Evolutionary conservation across 2,329 filamentous ascomycete genomes (phyloP), one percentile per base, ranked within the genome.

Genomic region (Colletotrichum sidae): DNA sequence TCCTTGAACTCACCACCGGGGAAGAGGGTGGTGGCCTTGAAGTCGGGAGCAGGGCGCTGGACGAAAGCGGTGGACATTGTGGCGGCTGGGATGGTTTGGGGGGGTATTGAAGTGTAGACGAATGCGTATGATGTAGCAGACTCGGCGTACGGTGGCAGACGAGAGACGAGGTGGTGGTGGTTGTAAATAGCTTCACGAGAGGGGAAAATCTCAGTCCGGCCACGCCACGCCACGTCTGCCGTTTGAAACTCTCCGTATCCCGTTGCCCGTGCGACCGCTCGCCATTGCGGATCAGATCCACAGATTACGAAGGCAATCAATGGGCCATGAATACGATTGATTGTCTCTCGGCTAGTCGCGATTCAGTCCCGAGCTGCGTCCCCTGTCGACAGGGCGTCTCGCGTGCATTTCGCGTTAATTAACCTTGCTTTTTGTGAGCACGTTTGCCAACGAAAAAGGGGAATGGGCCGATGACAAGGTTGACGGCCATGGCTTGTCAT

Each of bases 11-110:
- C 80, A 65, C 79, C 79, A 56, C 78, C 80, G 49, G 83, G 77
- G 69, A 84, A 81, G 72, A 85, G 77, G 70, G 82, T 82, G 65
- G 78, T 82, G 69, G 81, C 81, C 67, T 74, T 83, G 76, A 85
- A 85, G 69, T 67, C 77, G 42, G 83, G 83, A 41, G 83, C 83
- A 62, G 80, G 82, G 53, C 78, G 76, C 72, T 84, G 81, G 63
- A 85, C 81, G 68, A 82, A 82, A 47, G 80, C 80, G 56, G 77
- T 70, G 69, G 80, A 80, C 80, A 82, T 82, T 37, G 52, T 76
- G 70, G 13, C 13, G 55, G 17, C 39, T 44, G 12, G 49, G 17
- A n/a, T 17, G 25, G 35, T 35, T 37, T 15, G 44, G 15, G 9
- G 42, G 35, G 41, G 33, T 13, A n/a, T 49, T 55, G 51, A 35